Base-by-base conservation (phyloP, 257 asterid genomes). In the Solanum chiquidenum region DNA sequence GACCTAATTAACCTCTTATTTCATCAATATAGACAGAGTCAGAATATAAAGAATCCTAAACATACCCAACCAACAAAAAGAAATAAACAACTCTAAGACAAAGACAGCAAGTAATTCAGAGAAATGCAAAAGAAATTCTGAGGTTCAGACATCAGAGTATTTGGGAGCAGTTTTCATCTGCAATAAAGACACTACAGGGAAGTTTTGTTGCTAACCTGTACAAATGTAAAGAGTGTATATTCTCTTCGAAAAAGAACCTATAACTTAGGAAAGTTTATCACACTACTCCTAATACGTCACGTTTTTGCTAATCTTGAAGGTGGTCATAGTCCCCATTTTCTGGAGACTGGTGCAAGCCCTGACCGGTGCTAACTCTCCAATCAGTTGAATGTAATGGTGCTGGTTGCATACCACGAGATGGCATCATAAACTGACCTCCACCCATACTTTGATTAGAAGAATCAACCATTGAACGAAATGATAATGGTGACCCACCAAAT, bases 291-390 rank as follows among this genome's bases (percentile, higher is more conserved):
- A 29, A 21, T 31, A 37, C 68, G 88, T 49, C 72, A 33, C 3
- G 23, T 37, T 21, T 35, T 16, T 11, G 46, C 91, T 90, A 91
- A 60, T 90, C 90, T 40, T 89, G 83, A 66, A 88, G 89, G 88
- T 88, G 91, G 37, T 87, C 91, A 60, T 88, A 91, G 89, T 87
- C 91, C 68, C 93, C 95, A 84, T 92, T 92, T 86, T 90, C 92
- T 72, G 93, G 90, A 79, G 94, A 90, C 34, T 89, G 93, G 89
- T 89, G 92, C 92, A 92, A 44, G 72, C 87, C 91, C 80, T 86
- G 88, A 38, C 87, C 91, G 7, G 91, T 74, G 88, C 75, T 86
- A 85, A 80, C 89, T 84, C 91, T 90, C 94, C 94, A 91, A 42
- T 92, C 92, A 89, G 87, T 87, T 84, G 90, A 89, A 52, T 79